phyloP scores from a whole-genome alignment of 2,329 filamentous ascomycete genomes.

The Teratosphaeriaceae sp. region DNA sequence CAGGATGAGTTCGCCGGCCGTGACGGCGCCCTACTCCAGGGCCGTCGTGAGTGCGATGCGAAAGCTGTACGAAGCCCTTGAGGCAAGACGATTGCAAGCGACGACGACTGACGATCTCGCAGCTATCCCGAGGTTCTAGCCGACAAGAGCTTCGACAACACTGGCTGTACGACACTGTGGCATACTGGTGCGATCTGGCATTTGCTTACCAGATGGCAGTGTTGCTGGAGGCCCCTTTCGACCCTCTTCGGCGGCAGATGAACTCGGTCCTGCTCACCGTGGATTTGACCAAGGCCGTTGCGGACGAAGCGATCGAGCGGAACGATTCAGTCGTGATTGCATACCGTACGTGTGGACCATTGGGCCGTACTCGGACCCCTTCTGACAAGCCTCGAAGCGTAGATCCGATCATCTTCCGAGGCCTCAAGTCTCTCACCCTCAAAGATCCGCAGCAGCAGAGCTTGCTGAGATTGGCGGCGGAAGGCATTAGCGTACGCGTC shows the following conservation, averaged over 20 bases:
- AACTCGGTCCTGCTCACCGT: constrained; percentile 76
- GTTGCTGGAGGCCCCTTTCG: constrained; percentile 62
- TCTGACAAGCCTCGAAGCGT: constrained; percentile 26
- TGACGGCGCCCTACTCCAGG: constrained; percentile 54
- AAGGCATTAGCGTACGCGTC: constrained; percentile 65
- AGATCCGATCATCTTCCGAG: constrained; percentile 96
- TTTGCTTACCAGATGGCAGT: constrained; percentile 38
- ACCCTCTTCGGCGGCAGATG: constrained; percentile 48
- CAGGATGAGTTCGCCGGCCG: constrained; percentile 35
- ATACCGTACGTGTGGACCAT: constrained; percentile 61
- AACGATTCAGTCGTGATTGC: constrained; percentile 74
- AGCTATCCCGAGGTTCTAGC: constrained; percentile 88
- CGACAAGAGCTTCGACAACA: constrained; percentile 91
- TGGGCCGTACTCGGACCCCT: neutral
- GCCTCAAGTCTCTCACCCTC: constrained; percentile 80
- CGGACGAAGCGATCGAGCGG: constrained; percentile 76
- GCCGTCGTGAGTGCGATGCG: constrained; percentile 73
- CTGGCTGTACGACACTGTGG: constrained; percentile 54
- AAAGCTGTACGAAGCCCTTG: constrained; percentile 62
- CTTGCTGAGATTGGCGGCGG: constrained; percentile 71
- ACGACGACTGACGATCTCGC: constrained; percentile 12
- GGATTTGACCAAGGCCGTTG: constrained; percentile 83
- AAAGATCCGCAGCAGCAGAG: constrained; percentile 80
- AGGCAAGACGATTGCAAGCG: constrained; percentile 3
- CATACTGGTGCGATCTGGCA: neutral